These are phyloP conservation scores for Geranium incanum DNA, from an alignment of 441 rosid species.

Conservation along the genomic window DNA sequence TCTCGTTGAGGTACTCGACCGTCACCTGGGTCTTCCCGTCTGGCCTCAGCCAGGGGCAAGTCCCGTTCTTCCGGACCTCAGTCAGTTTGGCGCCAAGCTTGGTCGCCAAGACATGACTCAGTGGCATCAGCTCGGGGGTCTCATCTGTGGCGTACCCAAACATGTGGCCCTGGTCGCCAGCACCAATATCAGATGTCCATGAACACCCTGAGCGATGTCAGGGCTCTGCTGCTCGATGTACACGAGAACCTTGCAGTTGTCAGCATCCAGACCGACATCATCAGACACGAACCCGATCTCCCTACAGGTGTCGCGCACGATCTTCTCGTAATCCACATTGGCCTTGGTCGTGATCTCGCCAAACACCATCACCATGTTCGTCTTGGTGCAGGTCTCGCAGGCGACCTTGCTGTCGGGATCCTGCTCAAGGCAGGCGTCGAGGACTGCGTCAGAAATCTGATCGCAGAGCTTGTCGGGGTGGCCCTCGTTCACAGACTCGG, in stretches of 20 bases:
- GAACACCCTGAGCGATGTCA: too few relatives aligned
- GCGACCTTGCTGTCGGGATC: slow-evolving; percentile 17
- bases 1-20: slow-evolving; percentile 12
- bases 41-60: slow-evolving; percentile 17
- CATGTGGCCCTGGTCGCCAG: too few relatives aligned
- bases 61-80: slow-evolving; percentile 13
- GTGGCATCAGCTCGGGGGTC: slow-evolving; percentile 16
- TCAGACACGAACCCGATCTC: slow-evolving; percentile 13
- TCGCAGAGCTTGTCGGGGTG: slow-evolving; percentile 21
- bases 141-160: slow-evolving; percentile 9
- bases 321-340: slow-evolving; percentile 12
- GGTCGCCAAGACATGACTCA: slow-evolving; percentile 15
- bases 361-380: not conserved
- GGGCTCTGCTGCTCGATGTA: slow-evolving; percentile 3
- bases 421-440: slow-evolving; percentile 16
- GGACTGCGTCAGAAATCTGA: slow-evolving; percentile 15
- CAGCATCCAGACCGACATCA: slow-evolving; percentile 13
- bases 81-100: slow-evolving; percentile 18
- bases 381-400: slow-evolving; percentile 17
- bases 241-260: slow-evolving; percentile 16
- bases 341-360: slow-evolving; percentile 17
- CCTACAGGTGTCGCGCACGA: slow-evolving; percentile 12
- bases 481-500: slow-evolving; percentile 20
- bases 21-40: slow-evolving; percentile 18
- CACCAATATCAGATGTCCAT: too few relatives aligned